Conservation (phyloP, 2,329 filamentous ascomycete genomes). For the Aspergillus hortae region DNA sequence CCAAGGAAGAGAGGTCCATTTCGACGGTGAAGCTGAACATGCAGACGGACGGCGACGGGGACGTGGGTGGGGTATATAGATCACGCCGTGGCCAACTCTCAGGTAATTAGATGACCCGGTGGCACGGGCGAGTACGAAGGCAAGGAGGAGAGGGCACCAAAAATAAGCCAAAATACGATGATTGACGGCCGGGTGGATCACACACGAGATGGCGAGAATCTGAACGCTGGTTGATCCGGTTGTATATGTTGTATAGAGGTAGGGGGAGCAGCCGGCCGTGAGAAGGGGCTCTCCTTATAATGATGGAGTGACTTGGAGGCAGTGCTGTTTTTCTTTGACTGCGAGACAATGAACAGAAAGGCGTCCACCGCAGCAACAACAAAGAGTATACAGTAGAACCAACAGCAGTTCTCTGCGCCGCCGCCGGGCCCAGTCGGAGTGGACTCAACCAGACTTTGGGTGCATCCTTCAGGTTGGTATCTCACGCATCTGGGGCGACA, state of each 20-base stretch:
- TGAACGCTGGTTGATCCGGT: background rate
- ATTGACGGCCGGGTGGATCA: conserved; percentile 10
- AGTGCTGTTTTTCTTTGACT: background rate
- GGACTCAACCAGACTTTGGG: background rate
- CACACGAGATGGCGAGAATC: background rate
- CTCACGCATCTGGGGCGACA: background rate
- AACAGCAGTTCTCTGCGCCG: conserved; percentile 1
- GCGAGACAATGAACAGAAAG: background rate
- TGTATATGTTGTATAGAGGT: background rate
- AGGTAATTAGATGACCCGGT: background rate
- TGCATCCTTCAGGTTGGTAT: background rate
- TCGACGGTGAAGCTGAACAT: background rate
- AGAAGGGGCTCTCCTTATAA: conserved; percentile 1
- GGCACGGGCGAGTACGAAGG: conserved; percentile 13
- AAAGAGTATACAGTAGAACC: background rate
- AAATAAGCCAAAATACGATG: conserved; percentile 17
- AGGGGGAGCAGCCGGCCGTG: too few species aligned
- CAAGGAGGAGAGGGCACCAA: conserved; percentile 8
- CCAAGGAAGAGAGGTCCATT: conserved; percentile 35
- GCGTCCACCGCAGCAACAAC: background rate
- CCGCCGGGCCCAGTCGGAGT: background rate
- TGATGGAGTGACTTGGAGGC: background rate
- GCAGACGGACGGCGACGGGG: background rate
- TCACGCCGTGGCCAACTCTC: background rate
- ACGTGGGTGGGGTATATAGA: background rate